Evolutionary conservation across 192 early-diverging fungal genomes (phyloP), one percentile per base, ranked within the genome.

Genomic region (Linnemannia hyalina): DNA sequence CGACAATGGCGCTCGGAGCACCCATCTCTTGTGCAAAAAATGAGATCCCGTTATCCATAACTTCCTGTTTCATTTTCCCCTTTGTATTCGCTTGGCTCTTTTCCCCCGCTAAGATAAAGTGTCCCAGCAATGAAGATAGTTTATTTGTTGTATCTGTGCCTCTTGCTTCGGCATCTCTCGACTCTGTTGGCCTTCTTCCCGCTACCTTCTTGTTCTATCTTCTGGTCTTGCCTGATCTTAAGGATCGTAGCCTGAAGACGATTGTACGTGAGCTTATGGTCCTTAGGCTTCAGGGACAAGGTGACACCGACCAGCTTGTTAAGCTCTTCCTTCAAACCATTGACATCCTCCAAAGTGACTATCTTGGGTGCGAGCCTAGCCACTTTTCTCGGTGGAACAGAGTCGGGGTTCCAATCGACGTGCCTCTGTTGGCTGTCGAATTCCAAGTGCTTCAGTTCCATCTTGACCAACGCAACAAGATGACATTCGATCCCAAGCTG

Each of bases 81-180:
- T n/a, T n/a, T n/a, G n/a, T n/a, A n/a, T n/a, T n/a, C n/a, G n/a
- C n/a, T n/a, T n/a, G n/a, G n/a, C n/a, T n/a, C n/a, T n/a, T n/a
- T n/a, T n/a, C n/a, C n/a, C n/a, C n/a, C n/a, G n/a, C n/a, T n/a
- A n/a, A n/a, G n/a, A n/a, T n/a, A n/a, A n/a, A n/a, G n/a, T n/a
- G 35, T 42, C 41, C 9, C 41, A 42, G 41, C 41, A 42, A 42
- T 3, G 41, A 42, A 1, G 29, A 60, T 9, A 60, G 57, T 60
- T 60, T 60, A 60, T 60, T 60, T 29, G 57, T 60, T 60, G 26
- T 26, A 60, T 60, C 57, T 60, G 57, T 60, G n/a, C 26, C 57
- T 60, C 57, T 60, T 60, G 8, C 26, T n/a, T 60, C n/a, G 26
- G 57, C 10, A 55, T 55, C 20, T 55, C 54, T 55, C 54, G 54